These are phyloP conservation scores for Acaromyces ingoldii DNA, from an alignment of 1,284 basidiomycete genomes.

Conservation along the genomic window DNA sequence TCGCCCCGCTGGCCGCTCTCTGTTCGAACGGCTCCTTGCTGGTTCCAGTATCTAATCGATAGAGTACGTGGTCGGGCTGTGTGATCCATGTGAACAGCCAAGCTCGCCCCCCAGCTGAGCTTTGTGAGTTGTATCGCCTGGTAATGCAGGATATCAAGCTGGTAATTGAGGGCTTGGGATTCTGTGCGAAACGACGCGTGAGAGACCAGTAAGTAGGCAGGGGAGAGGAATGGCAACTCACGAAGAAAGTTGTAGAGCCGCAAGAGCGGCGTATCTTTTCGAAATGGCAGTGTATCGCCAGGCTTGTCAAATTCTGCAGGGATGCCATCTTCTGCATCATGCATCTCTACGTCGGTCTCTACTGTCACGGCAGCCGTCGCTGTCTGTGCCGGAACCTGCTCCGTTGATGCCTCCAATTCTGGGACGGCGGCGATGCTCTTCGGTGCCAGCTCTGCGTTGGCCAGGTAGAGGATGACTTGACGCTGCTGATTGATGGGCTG, in stretches of 20 bases:
- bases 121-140: conserved; percentile 35
- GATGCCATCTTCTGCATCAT: neutral
- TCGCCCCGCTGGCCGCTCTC: too few relatives aligned
- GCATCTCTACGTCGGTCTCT: neutral
- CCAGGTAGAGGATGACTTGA: conserved; percentile 24
- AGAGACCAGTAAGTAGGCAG: neutral
- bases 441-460: conserved; percentile 31
- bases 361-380: neutral
- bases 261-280: conserved; percentile 23
- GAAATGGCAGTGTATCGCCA: neutral
- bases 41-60: neutral
- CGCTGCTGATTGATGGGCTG: conserved; percentile 29
- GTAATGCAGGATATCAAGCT: conserved; percentile 42
- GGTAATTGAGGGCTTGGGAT: conserved; percentile 37
- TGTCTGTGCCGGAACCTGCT: conserved; percentile 7
- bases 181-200: neutral
- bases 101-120: conserved; percentile 33
- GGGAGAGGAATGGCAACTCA: conserved; percentile 12
- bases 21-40: neutral
- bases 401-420: conserved; percentile 3
- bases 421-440: conserved; percentile 1
- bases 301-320: neutral
- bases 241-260: conserved; percentile 37
- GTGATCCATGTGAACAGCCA: conserved; percentile 11
- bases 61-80: neutral